Base-by-base conservation (phyloP, 2,329 filamentous ascomycete species). In the Thelonectria blattea region DNA sequence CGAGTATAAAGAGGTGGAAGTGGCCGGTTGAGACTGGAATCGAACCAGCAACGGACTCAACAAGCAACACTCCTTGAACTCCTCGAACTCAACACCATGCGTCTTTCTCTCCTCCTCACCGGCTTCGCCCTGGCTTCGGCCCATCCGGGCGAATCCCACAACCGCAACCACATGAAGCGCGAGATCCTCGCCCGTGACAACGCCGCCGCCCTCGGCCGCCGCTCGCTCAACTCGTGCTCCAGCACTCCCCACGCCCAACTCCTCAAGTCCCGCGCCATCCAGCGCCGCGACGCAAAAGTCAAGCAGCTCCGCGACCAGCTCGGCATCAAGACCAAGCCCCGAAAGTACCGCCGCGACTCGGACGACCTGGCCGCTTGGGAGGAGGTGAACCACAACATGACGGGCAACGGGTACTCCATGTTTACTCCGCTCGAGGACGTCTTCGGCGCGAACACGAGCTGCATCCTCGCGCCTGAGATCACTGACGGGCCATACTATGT, bases 401-500 rank as follows among this genome's bases (percentile, higher is more conserved):
- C 58, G 2, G 45, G 50, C 18, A 24, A 15, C 27, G 46, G 34
- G 9, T 53, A 58, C 49, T 22, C 43, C 58, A 58, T 58, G 58
- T 61, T 61, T 20, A 58, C 54, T 9, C 50, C 58, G 9, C 39
- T 61, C 20, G 45, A 57, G 22, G 30, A 24, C 20, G 56, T 61
- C 24, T 61, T 61, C 22, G 58, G 50, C 51, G 54, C 58, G n/a
- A 61, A 61, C 39, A 50, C 54, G 37, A 61, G 58, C 50, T 61
- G 58, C 24, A 53, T 61, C 18, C 49, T 61, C 34, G 55, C 58
- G 14, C 58, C 58, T 7, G 60, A 62, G 11, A 49, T 62, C 32
- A 59, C 55, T 1, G 56, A 53, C 22, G 60, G 60, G 5, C 60
- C 56, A 1, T 62, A 62, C 56, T 62, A 75, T 41, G 74, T 81